Percentiles rank a stretch among this genome's conserved stretches.
phyloP scores from a whole-genome alignment of 1,284 basidiomycete genomes.

The Papiliotrema flavescens region DNA sequence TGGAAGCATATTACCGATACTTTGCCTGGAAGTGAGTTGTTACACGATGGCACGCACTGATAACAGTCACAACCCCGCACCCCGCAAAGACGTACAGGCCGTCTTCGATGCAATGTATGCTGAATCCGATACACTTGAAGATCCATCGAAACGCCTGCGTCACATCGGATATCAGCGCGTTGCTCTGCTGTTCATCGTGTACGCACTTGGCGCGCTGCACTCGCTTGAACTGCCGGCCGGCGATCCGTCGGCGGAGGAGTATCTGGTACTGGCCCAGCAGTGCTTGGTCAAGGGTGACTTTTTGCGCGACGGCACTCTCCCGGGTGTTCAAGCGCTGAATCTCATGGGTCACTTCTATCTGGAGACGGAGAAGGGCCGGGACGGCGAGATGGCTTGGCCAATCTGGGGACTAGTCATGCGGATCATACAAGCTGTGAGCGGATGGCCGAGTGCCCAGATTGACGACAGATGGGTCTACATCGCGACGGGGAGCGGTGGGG shows the following conservation, averaged over 20 bases:
- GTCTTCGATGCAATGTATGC: background rate
- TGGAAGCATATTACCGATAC: slow-evolving; percentile 14
- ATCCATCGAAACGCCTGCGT: background rate
- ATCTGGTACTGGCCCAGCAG: slow-evolving; percentile 24
- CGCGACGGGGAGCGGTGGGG: slow-evolving; percentile 25
- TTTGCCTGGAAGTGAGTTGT: slow-evolving; percentile 3
- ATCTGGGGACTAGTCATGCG: slow-evolving; percentile 38
- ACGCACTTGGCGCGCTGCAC: slow-evolving; percentile 40
- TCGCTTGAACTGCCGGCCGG: slow-evolving; percentile 38
- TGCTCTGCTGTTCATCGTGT: slow-evolving; percentile 33
- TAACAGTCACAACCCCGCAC: background rate
- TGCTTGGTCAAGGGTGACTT: slow-evolving; percentile 40
- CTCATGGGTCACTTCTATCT: slow-evolving; percentile 27
- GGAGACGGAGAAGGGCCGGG: slow-evolving; percentile 27
- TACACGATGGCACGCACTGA: background rate
- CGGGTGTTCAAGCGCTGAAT: slow-evolving; percentile 33
- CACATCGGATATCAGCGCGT: slow-evolving; percentile 23
- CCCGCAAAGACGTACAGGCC: background rate
- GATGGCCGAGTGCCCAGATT: slow-evolving; percentile 1
- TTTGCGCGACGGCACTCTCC: slow-evolving; percentile 34
- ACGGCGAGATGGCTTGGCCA: slow-evolving; percentile 39
- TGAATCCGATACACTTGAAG: background rate
- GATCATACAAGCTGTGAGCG: slow-evolving; percentile 28
- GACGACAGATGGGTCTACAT: slow-evolving; percentile 25
- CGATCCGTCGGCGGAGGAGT: slow-evolving; percentile 32